These are phyloP conservation scores for Paradendryphiella salina DNA, from an alignment of 2,329 filamentous ascomycete genomes.

Conservation along the genomic window DNA sequence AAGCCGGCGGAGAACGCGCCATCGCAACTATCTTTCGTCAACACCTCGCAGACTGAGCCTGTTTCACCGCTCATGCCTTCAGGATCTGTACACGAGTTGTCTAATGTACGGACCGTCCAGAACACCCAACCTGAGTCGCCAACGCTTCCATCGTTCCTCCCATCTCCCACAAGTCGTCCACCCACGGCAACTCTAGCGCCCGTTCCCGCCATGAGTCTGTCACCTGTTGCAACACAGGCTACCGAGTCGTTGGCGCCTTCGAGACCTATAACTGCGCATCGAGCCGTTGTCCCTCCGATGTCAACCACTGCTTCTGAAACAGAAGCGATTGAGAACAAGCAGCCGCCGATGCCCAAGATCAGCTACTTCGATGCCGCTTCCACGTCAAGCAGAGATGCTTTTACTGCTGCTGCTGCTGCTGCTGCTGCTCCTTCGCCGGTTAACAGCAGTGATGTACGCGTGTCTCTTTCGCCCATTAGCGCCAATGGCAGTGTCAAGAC, in stretches of 20 bases:
- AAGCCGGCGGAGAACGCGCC: conserved; percentile 21
- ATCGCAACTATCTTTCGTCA: conserved; percentile 30
- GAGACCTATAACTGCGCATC: conserved; percentile 39
- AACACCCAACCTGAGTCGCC: conserved; percentile 43
- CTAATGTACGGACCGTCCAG: conserved; percentile 35
- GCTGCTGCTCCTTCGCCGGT: conserved; percentile 4
- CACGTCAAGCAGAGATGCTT: conserved; percentile 49
- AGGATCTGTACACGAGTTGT: conserved; percentile 25
- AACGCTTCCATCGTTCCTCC: conserved; percentile 39
- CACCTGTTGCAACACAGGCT: conserved; percentile 33
- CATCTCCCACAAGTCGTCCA: conserved; percentile 36
- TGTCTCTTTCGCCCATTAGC: conserved; percentile 32
- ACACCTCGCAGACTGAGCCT: conserved; percentile 38
- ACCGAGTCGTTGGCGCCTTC: conserved; percentile 37
- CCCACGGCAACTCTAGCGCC: conserved; percentile 34
- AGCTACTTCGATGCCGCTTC: conserved; percentile 51
- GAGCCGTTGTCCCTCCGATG: conserved; percentile 16
- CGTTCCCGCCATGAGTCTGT: conserved; percentile 27
- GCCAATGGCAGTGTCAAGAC: conserved; percentile 31
- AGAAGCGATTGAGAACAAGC: conserved; percentile 15
- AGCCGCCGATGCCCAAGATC: conserved; percentile 39
- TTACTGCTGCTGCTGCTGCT: conserved; percentile 3
- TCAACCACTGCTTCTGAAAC: conserved; percentile 21
- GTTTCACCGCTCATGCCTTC: conserved; percentile 13
- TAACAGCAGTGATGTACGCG: conserved; percentile 21